Conservation (phyloP, 495 filamentous ascomycete genomes). For the Aspergillus incahuasiensis region DNA sequence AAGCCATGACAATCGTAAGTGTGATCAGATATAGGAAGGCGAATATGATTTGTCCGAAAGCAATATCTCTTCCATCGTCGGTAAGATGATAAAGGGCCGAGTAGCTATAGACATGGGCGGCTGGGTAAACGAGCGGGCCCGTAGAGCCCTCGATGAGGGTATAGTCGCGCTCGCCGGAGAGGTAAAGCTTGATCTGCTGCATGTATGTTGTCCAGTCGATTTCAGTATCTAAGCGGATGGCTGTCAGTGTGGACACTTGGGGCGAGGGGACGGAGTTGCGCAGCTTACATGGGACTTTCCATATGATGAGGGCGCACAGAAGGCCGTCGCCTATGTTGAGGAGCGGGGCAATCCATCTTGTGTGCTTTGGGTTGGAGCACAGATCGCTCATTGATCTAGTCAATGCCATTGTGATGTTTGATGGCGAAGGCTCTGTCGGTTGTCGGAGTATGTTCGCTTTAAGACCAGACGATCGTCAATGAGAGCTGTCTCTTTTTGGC, state of each 20-base stretch:
- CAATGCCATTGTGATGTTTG: constrained; percentile 17
- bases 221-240: constrained; percentile 71
- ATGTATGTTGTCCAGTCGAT: constrained; percentile 98
- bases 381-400: constrained; percentile 17
- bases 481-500: constrained; percentile 18
- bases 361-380: constrained; percentile 46
- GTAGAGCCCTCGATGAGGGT: constrained; percentile 79
- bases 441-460: background rate
- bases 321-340: constrained; percentile 69
- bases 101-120: constrained; percentile 89
- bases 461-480: constrained; percentile 8
- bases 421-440: constrained; percentile 9
- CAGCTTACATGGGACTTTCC: constrained; percentile 78
- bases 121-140: constrained; percentile 91
- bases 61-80: constrained; percentile 67
- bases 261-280: background rate
- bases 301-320: constrained; percentile 71
- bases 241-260: constrained; percentile 22
- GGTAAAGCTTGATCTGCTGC: constrained; percentile 78
- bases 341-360: constrained; percentile 60
- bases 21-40: constrained; percentile 69
- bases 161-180: constrained; percentile 85
- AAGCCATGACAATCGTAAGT: constrained; percentile 70
- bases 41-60: constrained; percentile 77
- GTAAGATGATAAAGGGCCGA: constrained; percentile 74